Conservation (phyloP, 164 flowering plant species). For the Malania oleifera region DNA sequence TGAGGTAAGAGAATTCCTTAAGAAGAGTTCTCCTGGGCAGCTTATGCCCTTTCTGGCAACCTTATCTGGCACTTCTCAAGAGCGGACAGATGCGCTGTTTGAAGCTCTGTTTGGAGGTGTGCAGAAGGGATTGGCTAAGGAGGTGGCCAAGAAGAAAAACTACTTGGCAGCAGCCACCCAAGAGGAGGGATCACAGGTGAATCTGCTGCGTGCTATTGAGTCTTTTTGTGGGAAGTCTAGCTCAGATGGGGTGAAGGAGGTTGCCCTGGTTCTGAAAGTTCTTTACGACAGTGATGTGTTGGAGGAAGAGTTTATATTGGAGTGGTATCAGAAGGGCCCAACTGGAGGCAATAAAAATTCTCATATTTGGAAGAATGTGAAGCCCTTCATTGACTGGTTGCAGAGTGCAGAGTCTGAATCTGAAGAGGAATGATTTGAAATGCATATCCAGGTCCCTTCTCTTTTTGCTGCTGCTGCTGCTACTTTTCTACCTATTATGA, state of each 20-base stretch:
- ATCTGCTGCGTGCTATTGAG: constrained; percentile 44
- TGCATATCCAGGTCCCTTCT: too few relatives aligned
- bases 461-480: too few relatives aligned
- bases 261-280: constrained; percentile 50
- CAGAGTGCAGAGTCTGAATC: constrained; percentile 77
- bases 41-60: constrained; percentile 31
- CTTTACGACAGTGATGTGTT: constrained; percentile 61
- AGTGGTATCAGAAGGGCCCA: constrained; percentile 52
- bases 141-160: constrained; percentile 49
- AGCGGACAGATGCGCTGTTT: constrained; percentile 38
- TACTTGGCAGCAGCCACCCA: constrained; percentile 39
- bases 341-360: constrained; percentile 33
- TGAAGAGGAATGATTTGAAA: constrained; percentile 46
- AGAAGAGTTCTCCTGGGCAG: constrained; percentile 39
- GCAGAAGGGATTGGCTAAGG: constrained; percentile 59
- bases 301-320: constrained; percentile 54
- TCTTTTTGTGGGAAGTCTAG: constrained; percentile 38
- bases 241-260: constrained; percentile 46
- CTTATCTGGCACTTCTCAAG: constrained; percentile 33
- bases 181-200: constrained; percentile 40
- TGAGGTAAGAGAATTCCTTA: constrained; percentile 33
- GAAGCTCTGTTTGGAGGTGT: constrained; percentile 53
- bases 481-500: too few relatives aligned
- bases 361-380: constrained; percentile 53
- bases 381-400: constrained; percentile 72